These are phyloP conservation scores for Suillus plorans DNA, from an alignment of 768 basidiomycete species.

Conservation along the genomic window DNA sequence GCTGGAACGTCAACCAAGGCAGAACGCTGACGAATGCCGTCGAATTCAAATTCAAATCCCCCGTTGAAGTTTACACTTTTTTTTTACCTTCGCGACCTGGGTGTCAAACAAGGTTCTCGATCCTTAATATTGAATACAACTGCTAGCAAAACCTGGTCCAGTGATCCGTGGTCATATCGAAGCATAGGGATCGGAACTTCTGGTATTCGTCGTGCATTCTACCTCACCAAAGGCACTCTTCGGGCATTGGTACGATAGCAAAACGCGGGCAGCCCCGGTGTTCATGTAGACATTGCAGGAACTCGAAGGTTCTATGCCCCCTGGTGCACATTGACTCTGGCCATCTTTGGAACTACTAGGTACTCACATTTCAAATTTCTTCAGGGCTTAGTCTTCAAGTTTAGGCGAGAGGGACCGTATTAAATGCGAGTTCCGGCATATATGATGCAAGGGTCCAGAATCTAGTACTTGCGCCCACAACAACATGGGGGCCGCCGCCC, in stretches of 20 bases:
- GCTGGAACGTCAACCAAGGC: neutral
- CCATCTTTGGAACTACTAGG: neutral
- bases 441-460: neutral
- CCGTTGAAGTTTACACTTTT: neutral
- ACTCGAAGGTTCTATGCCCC: neutral
- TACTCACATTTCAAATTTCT: neutral
- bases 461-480: neutral
- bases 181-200: neutral
- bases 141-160: no score
- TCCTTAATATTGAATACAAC: no score
- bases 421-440: neutral
- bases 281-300: neutral
- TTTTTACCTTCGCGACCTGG: no score
- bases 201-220: neutral
- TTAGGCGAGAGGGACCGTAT: neutral
- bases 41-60: neutral
- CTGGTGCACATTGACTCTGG: neutral
- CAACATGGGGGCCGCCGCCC: no score
- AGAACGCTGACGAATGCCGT: neutral
- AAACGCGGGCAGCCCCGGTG: neutral
- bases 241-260: neutral
- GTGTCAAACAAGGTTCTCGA: no score
- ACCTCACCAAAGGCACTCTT: neutral
- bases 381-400: neutral
- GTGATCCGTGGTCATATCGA: neutral